These are phyloP conservation scores for Schrenkiella parvula DNA, from an alignment of 345 rosid genomes.

Conservation along the genomic window DNA sequence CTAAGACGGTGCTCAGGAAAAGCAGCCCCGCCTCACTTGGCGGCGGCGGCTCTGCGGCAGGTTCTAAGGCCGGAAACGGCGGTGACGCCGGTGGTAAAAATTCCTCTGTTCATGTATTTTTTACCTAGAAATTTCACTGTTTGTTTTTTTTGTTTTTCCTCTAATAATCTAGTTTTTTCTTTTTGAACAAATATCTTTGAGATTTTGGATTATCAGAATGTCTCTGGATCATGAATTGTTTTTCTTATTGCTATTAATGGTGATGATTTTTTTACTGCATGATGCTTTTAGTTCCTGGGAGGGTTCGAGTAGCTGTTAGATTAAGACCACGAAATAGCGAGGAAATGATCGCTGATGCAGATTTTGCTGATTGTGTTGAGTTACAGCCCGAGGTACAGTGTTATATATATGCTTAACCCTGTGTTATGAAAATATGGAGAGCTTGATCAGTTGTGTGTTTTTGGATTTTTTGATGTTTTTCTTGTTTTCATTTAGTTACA, in stretches of 20 bases:
- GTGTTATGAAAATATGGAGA: not conserved
- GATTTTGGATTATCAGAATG: not conserved
- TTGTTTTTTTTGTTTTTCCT: not conserved
- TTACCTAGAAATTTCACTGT: conserved; percentile 16
- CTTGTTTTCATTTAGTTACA: not conserved
- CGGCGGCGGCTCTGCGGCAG: conserved; percentile 17
- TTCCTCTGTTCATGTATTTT: not conserved
- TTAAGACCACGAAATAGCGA: conserved; percentile 80
- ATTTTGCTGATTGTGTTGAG: conserved; percentile 96
- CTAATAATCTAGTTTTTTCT: not conserved
- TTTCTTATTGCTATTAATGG: not conserved
- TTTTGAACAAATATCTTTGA: no score
- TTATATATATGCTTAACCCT: not conserved
- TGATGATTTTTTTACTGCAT: conserved; percentile 4
- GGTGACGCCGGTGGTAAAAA: conserved; percentile 65
- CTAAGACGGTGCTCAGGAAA: conserved; percentile 57
- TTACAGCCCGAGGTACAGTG: conserved; percentile 82
- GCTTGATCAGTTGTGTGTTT: not conserved
- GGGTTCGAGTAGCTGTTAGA: conserved; percentile 97
- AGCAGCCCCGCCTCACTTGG: conserved; percentile 74
- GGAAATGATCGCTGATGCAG: conserved; percentile 86
- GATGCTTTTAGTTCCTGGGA: conserved; percentile 62
- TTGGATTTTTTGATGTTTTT: not conserved
- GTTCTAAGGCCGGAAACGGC: conserved; percentile 26
- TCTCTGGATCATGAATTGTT: not conserved